phyloP scores from a whole-genome alignment of 1,284 basidiomycete genomes.

The Cryptococcus sp. region DNA sequence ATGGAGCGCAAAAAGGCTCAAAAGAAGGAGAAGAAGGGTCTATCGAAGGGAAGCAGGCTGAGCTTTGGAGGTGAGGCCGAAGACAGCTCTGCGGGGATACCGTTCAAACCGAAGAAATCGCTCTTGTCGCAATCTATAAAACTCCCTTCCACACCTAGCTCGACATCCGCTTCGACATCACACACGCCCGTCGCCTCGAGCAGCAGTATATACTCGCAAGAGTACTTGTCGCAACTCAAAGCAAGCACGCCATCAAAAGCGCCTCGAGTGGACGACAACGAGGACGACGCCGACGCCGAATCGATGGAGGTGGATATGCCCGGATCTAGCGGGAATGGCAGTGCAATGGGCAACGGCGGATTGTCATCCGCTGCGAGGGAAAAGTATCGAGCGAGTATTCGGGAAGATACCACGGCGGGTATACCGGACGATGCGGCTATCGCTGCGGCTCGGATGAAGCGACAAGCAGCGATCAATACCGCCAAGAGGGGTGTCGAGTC shows the following conservation, averaged over 20 bases:
- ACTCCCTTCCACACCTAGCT: constrained; percentile 19
- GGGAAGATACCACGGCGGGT: constrained; percentile 48
- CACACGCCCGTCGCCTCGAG: constrained; percentile 54
- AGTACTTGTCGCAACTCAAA: constrained; percentile 75
- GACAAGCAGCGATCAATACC: constrained; percentile 57
- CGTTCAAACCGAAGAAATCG: constrained; percentile 46
- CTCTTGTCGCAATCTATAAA: constrained; percentile 43
- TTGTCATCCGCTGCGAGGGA: constrained; percentile 29
- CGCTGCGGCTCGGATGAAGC: constrained; percentile 67
- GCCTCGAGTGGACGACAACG: constrained; percentile 49
- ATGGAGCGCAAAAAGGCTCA: constrained; percentile 41
- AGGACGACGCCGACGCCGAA: constrained; percentile 51
- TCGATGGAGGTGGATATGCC: background rate
- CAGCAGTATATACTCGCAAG: constrained; percentile 59
- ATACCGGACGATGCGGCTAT: constrained; percentile 76
- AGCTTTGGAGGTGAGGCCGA: constrained; percentile 66
- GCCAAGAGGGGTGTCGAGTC: constrained; percentile 46
- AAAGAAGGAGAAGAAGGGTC: constrained; percentile 46
- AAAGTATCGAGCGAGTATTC: constrained; percentile 42
- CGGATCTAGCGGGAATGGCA: background rate
- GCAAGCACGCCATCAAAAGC: constrained; percentile 66
- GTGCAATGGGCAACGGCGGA: constrained; percentile 5
- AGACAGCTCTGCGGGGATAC: constrained; percentile 15
- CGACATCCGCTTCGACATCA: constrained; percentile 8
- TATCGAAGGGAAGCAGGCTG: constrained; percentile 47